phyloP scores from a whole-genome alignment of 192 early-diverging fungal genomes.

The Fimicolochytrium jonesii region DNA sequence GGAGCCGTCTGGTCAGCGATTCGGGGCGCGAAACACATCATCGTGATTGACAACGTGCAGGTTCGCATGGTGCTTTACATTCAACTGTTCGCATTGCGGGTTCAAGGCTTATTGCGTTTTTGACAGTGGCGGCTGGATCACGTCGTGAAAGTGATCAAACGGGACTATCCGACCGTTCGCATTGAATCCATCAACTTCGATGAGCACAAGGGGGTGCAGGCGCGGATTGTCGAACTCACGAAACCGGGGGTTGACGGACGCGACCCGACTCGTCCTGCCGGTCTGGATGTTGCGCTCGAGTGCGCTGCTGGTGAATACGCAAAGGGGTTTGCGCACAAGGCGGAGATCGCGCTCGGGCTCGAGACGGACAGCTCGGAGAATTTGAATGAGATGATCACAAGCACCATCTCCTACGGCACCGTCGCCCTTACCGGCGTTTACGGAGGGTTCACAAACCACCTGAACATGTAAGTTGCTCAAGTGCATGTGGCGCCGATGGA shows the following conservation, averaged over 20 bases:
- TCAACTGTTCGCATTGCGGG: too few species aligned
- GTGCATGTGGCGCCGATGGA: too few species aligned
- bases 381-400: conserved; percentile 40
- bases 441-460: conserved; percentile 24
- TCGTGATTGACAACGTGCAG: background rate
- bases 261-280: conserved; percentile 26
- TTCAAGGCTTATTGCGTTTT: too few species aligned
- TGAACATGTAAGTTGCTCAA: too few species aligned
- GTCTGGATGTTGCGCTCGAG: conserved; percentile 45
- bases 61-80: too few species aligned
- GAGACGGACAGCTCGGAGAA: conserved; percentile 48
- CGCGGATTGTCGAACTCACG: conserved; percentile 24
- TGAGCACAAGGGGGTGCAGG: conserved; percentile 6
- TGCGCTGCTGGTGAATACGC: conserved; percentile 46
- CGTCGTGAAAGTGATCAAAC: conserved; percentile 1
- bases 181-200: conserved; percentile 9
- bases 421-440: conserved; percentile 47
- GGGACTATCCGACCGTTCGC: background rate
- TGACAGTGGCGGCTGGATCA: conserved; percentile 1
- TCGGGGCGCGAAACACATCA: background rate
- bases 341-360: conserved; percentile 37
- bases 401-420: conserved; percentile 36
- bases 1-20: conserved; percentile 1
- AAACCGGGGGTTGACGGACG: conserved; percentile 38
- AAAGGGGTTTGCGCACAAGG: conserved; percentile 36